These are phyloP conservation scores for Laguncularia racemosa DNA, from an alignment of 345 rosid species.

Conservation along the genomic window DNA sequence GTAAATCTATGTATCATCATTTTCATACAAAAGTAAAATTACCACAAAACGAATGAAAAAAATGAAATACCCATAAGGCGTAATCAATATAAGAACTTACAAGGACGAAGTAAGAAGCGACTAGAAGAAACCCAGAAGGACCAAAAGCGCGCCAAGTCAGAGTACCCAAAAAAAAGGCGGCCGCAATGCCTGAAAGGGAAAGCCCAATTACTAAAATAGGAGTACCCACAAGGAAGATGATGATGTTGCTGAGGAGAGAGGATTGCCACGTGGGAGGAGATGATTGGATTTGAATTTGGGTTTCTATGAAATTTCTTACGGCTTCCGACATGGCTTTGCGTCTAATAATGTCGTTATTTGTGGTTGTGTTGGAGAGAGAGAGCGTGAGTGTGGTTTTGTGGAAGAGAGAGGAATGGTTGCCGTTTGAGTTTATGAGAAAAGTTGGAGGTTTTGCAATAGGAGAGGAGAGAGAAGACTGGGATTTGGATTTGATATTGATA, in stretches of 20 bases:
- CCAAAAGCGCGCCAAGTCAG: conserved; percentile 98
- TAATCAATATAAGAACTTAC: conserved; percentile 12
- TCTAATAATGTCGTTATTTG: no score
- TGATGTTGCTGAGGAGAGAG: conserved; percentile 61
- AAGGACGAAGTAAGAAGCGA: conserved; percentile 62
- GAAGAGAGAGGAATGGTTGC: no score
- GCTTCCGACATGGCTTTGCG: conserved; percentile 38
- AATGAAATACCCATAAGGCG: neutral
- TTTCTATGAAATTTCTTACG: conserved; percentile 1
- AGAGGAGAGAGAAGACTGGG: no score
- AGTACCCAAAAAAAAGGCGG: conserved; percentile 84
- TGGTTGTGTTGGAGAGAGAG: no score
- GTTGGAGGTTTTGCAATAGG: no score
- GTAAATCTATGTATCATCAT: neutral
- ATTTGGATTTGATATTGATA: no score
- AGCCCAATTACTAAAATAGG: conserved; percentile 79
- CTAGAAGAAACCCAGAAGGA: conserved; percentile 76
- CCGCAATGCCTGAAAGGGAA: conserved; percentile 63
- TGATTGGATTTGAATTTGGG: conserved; percentile 34
- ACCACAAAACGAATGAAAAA: neutral
- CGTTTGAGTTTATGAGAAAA: no score
- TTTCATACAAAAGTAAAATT: neutral
- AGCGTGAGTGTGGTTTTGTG: no score
- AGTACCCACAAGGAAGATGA: conserved; percentile 67
- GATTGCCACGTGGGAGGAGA: conserved; percentile 78